Evolutionary conservation across 768 basidiomycete species (phyloP).

Genomic region (Terana coerulea): DNA sequence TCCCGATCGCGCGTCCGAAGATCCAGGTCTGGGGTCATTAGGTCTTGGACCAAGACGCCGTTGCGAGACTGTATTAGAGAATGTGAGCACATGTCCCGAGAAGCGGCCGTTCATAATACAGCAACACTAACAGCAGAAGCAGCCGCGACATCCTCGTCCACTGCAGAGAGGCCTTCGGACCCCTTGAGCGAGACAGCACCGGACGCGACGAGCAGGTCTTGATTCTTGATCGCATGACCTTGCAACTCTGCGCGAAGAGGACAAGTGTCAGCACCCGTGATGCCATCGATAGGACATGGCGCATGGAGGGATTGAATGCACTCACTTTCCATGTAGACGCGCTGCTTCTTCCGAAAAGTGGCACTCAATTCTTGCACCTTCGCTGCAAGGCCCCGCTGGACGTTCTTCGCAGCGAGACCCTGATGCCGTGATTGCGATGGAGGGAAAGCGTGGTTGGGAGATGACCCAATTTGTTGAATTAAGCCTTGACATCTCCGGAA

Average conservation of each 20-base stretch:
- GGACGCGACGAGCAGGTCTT: conserved; percentile 88
- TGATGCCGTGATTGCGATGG: conserved; percentile 51
- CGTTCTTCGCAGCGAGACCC: conserved; percentile 79
- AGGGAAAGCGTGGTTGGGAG: conserved; percentile 61
- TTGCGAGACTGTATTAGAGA: conserved; percentile 32
- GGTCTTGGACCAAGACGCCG: conserved; percentile 27
- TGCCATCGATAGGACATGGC: conserved; percentile 10
- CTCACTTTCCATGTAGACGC: conserved; percentile 97
- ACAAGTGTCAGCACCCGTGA: conserved; percentile 9
- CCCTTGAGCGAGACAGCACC: conserved; percentile 81
- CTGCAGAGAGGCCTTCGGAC: conserved; percentile 75
- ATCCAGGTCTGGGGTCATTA: conserved; percentile 35
- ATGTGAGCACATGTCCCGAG: conserved; percentile 9
- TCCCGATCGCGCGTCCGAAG: conserved; percentile 58
- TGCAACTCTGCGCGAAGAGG: conserved; percentile 63
- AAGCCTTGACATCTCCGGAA: conserved; percentile 43
- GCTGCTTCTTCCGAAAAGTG: conserved; percentile 94
- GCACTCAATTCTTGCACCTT: conserved; percentile 93
- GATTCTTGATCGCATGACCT: conserved; percentile 97
- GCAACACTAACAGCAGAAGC: conserved; percentile 46
- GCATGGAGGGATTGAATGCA: conserved; percentile 18
- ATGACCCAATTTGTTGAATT: conserved; percentile 70
- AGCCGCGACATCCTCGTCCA: conserved; percentile 89
- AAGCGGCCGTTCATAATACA: conserved; percentile 6
- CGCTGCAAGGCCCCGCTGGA: conserved; percentile 93